These are phyloP conservation scores for Papiliotrema nemorosa DNA, from an alignment of 1,284 basidiomycete genomes.

Conservation along the genomic window DNA sequence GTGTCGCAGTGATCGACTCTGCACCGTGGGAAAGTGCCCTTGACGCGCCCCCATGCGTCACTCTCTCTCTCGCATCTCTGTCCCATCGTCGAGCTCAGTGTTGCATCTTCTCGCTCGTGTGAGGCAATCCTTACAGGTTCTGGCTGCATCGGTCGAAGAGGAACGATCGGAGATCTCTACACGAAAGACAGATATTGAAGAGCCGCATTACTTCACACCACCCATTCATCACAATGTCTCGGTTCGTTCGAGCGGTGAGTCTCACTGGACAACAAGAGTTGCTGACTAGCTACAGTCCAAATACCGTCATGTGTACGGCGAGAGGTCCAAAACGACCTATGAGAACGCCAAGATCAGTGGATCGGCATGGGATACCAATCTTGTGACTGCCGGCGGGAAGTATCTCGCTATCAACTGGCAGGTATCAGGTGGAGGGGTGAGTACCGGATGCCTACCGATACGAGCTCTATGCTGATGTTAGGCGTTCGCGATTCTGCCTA, in stretches of 20 bases:
- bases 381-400: constrained; percentile 74
- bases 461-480: constrained; percentile 6
- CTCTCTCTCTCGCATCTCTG: background rate
- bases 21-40: constrained; percentile 10
- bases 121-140: no score
- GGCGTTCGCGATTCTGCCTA: constrained; percentile 87
- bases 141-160: no score
- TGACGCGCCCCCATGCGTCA: background rate
- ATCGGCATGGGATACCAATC: constrained; percentile 94
- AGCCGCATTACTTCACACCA: no score
- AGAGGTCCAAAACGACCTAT: constrained; percentile 72
- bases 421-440: constrained; percentile 78
- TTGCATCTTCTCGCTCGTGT: no score
- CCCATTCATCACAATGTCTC: no score
- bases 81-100: background rate
- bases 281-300: constrained; percentile 49
- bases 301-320: constrained; percentile 82
- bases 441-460: constrained; percentile 10
- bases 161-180: no score
- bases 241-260: constrained; percentile 56
- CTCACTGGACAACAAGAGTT: background rate
- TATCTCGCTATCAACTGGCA: constrained; percentile 77
- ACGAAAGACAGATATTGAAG: no score
- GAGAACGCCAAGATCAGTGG: constrained; percentile 89
- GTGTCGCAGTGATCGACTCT: background rate